phyloP scores from a whole-genome alignment of 2,329 filamentous ascomycete species.

The Aspergillus sp. region DNA sequence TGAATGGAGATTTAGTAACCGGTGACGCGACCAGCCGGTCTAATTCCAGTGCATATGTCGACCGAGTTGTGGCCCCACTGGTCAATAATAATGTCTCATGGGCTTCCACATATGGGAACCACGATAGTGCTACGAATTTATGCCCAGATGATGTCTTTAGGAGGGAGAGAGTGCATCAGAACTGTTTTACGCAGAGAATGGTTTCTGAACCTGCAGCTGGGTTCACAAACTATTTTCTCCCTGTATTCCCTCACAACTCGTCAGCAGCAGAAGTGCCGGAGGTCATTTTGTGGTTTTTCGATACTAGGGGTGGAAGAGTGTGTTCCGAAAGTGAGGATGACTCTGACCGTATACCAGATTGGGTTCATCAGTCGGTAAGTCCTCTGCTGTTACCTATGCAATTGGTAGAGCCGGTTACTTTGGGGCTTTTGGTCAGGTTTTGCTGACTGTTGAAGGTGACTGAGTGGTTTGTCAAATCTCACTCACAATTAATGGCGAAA shows the following conservation, averaged over 20 bases:
- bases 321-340: background rate
- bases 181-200: slow-evolving; percentile 39
- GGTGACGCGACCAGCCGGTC: slow-evolving; percentile 53
- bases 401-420: no score
- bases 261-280: slow-evolving; percentile 25
- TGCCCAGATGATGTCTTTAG: slow-evolving; percentile 40
- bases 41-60: slow-evolving; percentile 54
- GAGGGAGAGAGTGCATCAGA: slow-evolving; percentile 32
- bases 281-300: slow-evolving; percentile 65
- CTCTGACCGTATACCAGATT: slow-evolving; percentile 32
- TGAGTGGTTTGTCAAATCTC: slow-evolving; percentile 40
- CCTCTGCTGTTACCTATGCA: background rate
- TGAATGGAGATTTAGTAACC: slow-evolving; percentile 67
- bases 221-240: slow-evolving; percentile 51
- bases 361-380: slow-evolving; percentile 37
- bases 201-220: slow-evolving; percentile 35
- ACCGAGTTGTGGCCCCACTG: slow-evolving; percentile 54
- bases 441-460: slow-evolving; percentile 19
- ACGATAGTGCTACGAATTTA: slow-evolving; percentile 57
- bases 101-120: slow-evolving; percentile 66
- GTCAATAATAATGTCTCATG: slow-evolving; percentile 51
- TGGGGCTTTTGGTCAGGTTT: background rate
- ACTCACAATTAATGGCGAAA: slow-evolving; percentile 18
- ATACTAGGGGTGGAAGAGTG: slow-evolving; percentile 52
- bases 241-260: slow-evolving; percentile 44